phyloP scores from a whole-genome alignment of 768 basidiomycete genomes.

The Cystobasidium tubakii region DNA sequence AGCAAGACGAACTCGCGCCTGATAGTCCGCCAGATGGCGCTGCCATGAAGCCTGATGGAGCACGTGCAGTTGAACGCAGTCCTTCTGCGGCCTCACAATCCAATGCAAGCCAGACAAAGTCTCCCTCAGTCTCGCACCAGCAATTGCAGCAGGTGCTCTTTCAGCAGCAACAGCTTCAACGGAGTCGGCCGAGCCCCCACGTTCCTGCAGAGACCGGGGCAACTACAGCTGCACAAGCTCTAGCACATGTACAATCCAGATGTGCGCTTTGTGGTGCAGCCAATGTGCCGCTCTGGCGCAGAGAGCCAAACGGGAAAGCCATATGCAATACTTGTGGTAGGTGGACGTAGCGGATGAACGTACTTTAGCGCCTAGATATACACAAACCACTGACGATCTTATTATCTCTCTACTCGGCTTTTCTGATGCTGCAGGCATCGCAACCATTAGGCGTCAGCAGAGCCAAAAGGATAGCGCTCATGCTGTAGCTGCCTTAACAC shows the following conservation, averaged over 20 bases:
- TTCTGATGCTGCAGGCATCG: slow-evolving; percentile 26
- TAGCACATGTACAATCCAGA: slow-evolving; percentile 13
- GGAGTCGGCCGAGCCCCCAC: neutral
- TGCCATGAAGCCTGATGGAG: neutral
- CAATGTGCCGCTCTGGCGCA: slow-evolving; percentile 75
- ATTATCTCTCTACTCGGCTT: too few species aligned
- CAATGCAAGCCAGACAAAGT: neutral
- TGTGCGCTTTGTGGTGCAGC: slow-evolving; percentile 80
- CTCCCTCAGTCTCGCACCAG: slow-evolving; percentile 15
- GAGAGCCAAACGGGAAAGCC: slow-evolving; percentile 71
- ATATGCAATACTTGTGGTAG: slow-evolving; percentile 87
- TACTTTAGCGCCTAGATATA: neutral
- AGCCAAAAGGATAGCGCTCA: neutral
- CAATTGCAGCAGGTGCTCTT: slow-evolving; percentile 23
- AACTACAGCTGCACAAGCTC: neutral
- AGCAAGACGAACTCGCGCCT: neutral
- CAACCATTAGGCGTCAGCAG: slow-evolving; percentile 15
- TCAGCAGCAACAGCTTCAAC: slow-evolving; percentile 23
- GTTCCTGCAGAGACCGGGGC: neutral
- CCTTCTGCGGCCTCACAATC: neutral
- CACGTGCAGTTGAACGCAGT: neutral
- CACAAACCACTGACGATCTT: too few species aligned
- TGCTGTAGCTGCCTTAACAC: neutral
- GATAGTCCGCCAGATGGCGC: neutral
- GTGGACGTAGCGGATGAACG: slow-evolving; percentile 49